These are phyloP conservation scores for Quillaja saponaria DNA, from an alignment of 306 rosid species.

Conservation along the genomic window DNA sequence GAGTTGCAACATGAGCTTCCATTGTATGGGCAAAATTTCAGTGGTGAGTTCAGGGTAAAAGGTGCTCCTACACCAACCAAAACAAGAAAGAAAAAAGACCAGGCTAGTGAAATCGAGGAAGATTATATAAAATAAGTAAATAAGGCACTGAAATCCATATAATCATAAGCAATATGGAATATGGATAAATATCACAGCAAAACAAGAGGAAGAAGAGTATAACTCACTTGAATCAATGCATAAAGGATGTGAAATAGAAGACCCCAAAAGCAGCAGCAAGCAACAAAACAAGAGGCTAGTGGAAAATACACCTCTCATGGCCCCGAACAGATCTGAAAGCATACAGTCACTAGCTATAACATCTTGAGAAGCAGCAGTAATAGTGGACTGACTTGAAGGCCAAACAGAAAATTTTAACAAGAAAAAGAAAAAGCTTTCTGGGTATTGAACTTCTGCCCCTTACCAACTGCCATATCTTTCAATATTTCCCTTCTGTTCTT, in stretches of 20 bases:
- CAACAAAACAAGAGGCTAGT: constrained; percentile 46
- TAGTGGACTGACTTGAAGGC: constrained; percentile 17
- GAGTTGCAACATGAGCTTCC: constrained; percentile 85
- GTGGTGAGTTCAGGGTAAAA: constrained; percentile 45
- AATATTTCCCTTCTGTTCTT: neutral
- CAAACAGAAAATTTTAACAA: neutral
- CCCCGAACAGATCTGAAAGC: constrained; percentile 21
- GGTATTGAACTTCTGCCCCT: constrained; percentile 23
- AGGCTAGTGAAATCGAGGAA: constrained; percentile 8
- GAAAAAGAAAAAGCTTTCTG: constrained; percentile 6
- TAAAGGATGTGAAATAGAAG: constrained; percentile 68
- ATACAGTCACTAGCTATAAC: constrained; percentile 19
- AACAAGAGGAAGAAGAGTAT: neutral
- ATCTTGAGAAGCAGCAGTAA: constrained; percentile 23
- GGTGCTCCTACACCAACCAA: constrained; percentile 62
- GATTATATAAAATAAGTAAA: neutral
- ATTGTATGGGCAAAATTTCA: constrained; percentile 74
- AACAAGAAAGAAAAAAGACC: constrained; percentile 16
- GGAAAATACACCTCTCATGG: constrained; percentile 57
- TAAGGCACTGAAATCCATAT: constrained; percentile 3
- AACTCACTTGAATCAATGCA: constrained; percentile 82
- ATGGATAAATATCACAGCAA: neutral
- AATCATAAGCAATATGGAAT: constrained; percentile 6
- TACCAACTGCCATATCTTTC: constrained; percentile 21
- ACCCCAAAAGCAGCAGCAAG: constrained; percentile 54